Evolutionary conservation across 495 filamentous ascomycete species (phyloP).

Genomic region (Cryomyces minteri): DNA sequence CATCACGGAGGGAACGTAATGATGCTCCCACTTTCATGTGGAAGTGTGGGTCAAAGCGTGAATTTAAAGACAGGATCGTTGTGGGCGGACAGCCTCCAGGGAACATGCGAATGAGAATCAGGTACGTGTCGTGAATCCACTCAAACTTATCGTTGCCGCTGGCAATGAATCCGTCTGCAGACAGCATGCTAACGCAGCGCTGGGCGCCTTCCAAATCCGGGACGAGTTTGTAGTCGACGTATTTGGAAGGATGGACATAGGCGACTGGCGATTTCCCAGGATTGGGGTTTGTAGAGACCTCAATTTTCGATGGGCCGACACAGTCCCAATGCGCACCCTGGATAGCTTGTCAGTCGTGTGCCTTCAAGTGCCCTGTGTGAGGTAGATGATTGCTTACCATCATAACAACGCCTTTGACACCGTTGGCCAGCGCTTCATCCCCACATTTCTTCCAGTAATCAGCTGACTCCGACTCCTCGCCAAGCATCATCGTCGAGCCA

Average conservation of each 20-base stretch:
- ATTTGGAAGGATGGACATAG: slow-evolving; percentile 39
- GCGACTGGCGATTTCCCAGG: slow-evolving; percentile 37
- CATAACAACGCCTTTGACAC: slow-evolving; percentile 39
- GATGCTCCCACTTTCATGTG: slow-evolving; percentile 35
- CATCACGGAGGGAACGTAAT: slow-evolving; percentile 29
- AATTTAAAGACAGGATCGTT: slow-evolving; percentile 37
- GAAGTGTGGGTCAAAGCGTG: slow-evolving; percentile 40
- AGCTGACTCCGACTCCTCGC: slow-evolving; percentile 36
- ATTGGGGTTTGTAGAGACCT: slow-evolving; percentile 35
- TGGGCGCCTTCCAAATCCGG: slow-evolving; percentile 31
- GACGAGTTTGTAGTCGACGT: slow-evolving; percentile 33
- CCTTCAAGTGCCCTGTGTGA: neutral
- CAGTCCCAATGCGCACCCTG: slow-evolving; percentile 45
- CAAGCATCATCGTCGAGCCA: slow-evolving; percentile 50
- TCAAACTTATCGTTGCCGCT: slow-evolving; percentile 30
- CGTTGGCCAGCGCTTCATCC: slow-evolving; percentile 33
- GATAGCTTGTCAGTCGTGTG: neutral
- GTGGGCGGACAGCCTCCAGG: slow-evolving; percentile 35
- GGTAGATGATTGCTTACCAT: slow-evolving; percentile 27
- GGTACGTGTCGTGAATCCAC: slow-evolving; percentile 48
- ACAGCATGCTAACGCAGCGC: slow-evolving; percentile 26
- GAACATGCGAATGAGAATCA: slow-evolving; percentile 47
- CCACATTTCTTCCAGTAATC: slow-evolving; percentile 44
- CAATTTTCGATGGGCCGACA: slow-evolving; percentile 24
- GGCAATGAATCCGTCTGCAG: slow-evolving; percentile 29